A percentile compares a stretch with the other conserved stretches of the same genome.
Conservation (phyloP, 306 rosid genomes). For the Styphnolobium japonicum region DNA sequence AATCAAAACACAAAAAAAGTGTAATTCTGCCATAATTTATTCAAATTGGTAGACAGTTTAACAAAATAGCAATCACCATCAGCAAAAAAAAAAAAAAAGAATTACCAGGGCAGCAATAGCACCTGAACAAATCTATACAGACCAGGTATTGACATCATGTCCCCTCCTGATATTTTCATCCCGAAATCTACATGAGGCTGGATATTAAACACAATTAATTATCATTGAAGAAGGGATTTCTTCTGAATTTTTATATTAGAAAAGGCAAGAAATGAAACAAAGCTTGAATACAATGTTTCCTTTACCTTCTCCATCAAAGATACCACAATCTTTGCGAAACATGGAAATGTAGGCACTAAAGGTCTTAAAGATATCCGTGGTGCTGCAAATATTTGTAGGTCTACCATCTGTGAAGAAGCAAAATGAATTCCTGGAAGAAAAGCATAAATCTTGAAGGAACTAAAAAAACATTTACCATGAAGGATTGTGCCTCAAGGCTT, state of each 20-base stretch:
- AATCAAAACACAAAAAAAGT: neutral
- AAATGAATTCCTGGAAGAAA: slow-evolving; percentile 33
- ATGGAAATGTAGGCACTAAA: slow-evolving; percentile 90
- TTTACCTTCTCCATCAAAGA: slow-evolving; percentile 91
- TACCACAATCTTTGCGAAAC: slow-evolving; percentile 66
- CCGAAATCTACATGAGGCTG: slow-evolving; percentile 96
- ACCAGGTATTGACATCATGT: slow-evolving; percentile 89
- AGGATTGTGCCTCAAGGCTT: slow-evolving; percentile 23
- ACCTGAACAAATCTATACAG: slow-evolving; percentile 86
- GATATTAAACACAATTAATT: slow-evolving; percentile 8
- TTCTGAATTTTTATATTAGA: neutral
- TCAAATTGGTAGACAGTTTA: neutral
- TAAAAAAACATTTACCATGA: neutral
- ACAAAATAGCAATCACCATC: slow-evolving; percentile 6
- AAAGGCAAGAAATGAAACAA: neutral
- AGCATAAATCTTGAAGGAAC: neutral
- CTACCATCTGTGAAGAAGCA: slow-evolving; percentile 68
- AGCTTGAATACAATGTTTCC: neutral
- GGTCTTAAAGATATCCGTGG: slow-evolving; percentile 77
- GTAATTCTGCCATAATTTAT: neutral
- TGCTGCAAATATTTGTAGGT: slow-evolving; percentile 70
- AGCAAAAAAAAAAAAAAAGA: slow-evolving; percentile 11
- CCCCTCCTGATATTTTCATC: slow-evolving; percentile 79
- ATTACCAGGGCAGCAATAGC: slow-evolving; percentile 43
- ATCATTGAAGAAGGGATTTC: slow-evolving; percentile 7